A percentile compares a stretch with the other conserved stretches of the same genome.
phyloP scores from a whole-genome alignment of 345 rosid genomes.

The Cardamine occulta region DNA sequence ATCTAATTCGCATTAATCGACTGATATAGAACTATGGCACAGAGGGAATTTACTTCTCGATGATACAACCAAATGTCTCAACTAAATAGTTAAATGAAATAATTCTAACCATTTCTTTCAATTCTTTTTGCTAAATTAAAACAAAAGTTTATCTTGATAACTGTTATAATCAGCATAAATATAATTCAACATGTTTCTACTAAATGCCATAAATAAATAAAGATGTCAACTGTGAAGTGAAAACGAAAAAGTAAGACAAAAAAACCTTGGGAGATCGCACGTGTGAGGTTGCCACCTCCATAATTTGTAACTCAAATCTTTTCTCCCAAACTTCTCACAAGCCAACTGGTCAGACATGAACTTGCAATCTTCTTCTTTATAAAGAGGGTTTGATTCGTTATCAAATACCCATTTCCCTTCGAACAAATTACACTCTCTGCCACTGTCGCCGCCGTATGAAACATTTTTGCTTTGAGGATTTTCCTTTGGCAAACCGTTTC shows the following conservation, averaged over 20 bases:
- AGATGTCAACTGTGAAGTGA: constrained; percentile 1
- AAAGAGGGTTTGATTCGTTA: constrained; percentile 68
- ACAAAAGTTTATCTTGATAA: neutral
- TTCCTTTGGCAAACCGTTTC: constrained; percentile 37
- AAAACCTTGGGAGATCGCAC: constrained; percentile 80
- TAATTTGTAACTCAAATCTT: constrained; percentile 62
- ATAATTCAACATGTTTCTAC: constrained; percentile 6
- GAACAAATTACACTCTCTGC: constrained; percentile 61
- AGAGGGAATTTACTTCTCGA: constrained; percentile 5
- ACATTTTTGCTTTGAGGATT: constrained; percentile 7
- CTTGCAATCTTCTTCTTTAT: constrained; percentile 74
- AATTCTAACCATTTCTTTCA: neutral
- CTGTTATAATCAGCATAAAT: neutral
- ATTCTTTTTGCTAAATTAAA: neutral
- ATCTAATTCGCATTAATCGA: neutral
- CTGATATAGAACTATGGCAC: neutral
- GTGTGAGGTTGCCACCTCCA: constrained; percentile 94
- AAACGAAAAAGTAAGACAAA: constrained; percentile 12
- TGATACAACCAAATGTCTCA: constrained; percentile 1
- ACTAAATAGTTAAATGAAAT: neutral
- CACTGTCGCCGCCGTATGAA: neutral
- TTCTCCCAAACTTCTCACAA: constrained; percentile 81
- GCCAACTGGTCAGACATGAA: constrained; percentile 81
- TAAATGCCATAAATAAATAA: neutral
- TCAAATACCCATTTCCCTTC: constrained; percentile 82